Percentiles rank a stretch among this genome's conserved stretches.
Evolutionary conservation across 768 basidiomycete species (phyloP).

Genomic region (Russula emetica): DNA sequence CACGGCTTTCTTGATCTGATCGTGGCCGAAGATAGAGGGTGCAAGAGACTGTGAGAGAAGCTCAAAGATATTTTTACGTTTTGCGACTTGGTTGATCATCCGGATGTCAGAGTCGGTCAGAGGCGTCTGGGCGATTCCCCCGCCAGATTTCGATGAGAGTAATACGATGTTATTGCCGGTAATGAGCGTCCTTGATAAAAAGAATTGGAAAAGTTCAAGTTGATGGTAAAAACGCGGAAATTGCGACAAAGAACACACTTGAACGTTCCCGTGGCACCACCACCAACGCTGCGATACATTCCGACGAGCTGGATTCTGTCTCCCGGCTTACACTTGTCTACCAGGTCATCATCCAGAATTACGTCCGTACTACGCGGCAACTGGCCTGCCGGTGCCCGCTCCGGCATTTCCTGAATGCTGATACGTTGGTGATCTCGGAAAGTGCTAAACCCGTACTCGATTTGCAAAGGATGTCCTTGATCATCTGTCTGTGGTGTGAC

Average conservation of each 20-base stretch:
- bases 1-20: constrained; percentile 92
- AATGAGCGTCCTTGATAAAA: constrained; percentile 68
- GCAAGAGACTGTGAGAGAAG: constrained; percentile 93
- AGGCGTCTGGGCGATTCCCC: constrained; percentile 88
- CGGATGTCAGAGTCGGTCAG: constrained; percentile 94
- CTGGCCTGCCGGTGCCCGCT: constrained; percentile 95
- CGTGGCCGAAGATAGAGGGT: constrained; percentile 95
- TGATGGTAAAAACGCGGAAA: neutral
- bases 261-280: constrained; percentile 88
- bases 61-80: constrained; percentile 79
- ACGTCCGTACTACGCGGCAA: constrained; percentile 95
- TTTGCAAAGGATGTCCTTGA: constrained; percentile 79
- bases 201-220: constrained; percentile 7
- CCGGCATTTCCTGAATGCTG: constrained; percentile 99
- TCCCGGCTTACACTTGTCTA: constrained; percentile 96
- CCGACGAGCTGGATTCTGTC: constrained; percentile 97
- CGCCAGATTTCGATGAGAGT: constrained; percentile 90
- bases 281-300: constrained; percentile 89
- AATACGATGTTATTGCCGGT: constrained; percentile 94
- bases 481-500: constrained; percentile 91
- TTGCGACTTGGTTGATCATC: constrained; percentile 89
- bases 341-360: constrained; percentile 92
- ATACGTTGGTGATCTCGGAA: constrained; percentile 97
- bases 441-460: constrained; percentile 86
- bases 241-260: constrained; percentile 54